Percentiles rank a stretch among this genome's conserved stretches.
Evolutionary conservation across 495 filamentous ascomycete genomes (phyloP).

Genomic region (Amorphotheca resinae): DNA sequence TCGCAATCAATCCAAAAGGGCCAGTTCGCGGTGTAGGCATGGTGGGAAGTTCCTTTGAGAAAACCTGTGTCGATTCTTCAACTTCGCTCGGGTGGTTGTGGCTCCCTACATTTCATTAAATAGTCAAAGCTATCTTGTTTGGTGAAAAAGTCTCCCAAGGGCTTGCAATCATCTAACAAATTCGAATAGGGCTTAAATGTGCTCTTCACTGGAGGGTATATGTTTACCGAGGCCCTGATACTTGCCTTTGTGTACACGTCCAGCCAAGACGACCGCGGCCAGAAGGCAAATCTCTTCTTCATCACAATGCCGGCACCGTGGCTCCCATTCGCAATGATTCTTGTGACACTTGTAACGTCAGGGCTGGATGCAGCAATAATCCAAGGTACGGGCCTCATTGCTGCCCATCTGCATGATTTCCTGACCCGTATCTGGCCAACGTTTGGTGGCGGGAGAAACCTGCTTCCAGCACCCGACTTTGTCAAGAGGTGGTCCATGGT

Average conservation of each 20-base stretch:
- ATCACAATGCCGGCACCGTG: constrained; percentile 62
- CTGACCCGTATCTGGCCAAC: constrained; percentile 68
- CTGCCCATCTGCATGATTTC: constrained; percentile 80
- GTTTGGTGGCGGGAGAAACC: constrained; percentile 67
- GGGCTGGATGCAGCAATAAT: constrained; percentile 35
- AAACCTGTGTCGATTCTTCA: constrained; percentile 55
- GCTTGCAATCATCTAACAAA: constrained; percentile 11
- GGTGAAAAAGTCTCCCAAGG: constrained; percentile 1
- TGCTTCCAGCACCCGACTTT: constrained; percentile 54
- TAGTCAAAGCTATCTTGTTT: constrained; percentile 8
- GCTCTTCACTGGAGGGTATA: constrained; percentile 31
- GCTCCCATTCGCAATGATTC: constrained; percentile 64
- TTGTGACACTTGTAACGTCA: constrained; percentile 48
- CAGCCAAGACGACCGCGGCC: constrained; percentile 66
- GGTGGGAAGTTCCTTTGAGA: constrained; percentile 81
- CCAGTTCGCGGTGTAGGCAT: constrained; percentile 64
- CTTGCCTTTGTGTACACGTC: constrained; percentile 72
- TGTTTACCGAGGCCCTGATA: constrained; percentile 57
- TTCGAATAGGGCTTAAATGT: constrained; percentile 32
- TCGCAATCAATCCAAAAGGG: constrained; percentile 62
- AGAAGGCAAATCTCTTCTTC: constrained; percentile 57
- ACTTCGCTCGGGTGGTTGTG: constrained; percentile 62
- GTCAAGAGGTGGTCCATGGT: constrained; percentile 48
- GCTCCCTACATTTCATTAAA: constrained; percentile 68
- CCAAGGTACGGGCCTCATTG: constrained; percentile 58